Evolutionary conservation across 352 stramenopile genomes (phyloP), one percentile per base, ranked within the genome.

Genomic region (Phytophthora quininea): DNA sequence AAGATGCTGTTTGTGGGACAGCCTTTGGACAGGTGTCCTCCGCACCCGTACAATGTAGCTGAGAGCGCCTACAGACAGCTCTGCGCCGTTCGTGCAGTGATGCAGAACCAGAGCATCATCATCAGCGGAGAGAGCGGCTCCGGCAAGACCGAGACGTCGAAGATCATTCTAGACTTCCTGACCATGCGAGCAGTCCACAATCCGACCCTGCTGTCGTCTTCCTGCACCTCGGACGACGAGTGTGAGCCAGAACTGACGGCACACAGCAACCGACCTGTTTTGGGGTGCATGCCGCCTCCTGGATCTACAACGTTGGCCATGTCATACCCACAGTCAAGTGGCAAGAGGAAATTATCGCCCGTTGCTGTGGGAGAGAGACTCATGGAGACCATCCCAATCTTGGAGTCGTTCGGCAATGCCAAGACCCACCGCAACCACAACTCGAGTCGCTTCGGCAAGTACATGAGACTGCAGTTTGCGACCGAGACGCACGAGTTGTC

Each of bases 61-160:
- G 88, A 93, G 64, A 89, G 85, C 42, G 88, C 88, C 2, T 96
- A 94, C 72, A 84, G 86, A 3, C 86, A 96, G 52, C 74, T 96
- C 8, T 93, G 86, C 62, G 87, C 88, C 5, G 82, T 93, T 14
- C 81, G 83, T 15, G 86, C 86, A 2, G 86, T 92, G 15, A 94
- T 94, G 86, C 84, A 95, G 74, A 95, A 95, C 71, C 96, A 98
- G 74, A 97, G 88, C 35, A 98, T 98, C 70, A 90, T 98, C 45
- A 97, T 98, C 49, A 97, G 86, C 37, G 96, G 96, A 46, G 96
- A 98, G 65, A 97, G 83, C 27, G 95, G 95, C 10, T 96, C 94
- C 3, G 96, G 96, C 47, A 98, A 98, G 75, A 98, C 96, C 1
- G 95, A 98, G 66, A 98, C 93, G 15, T 98, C 95, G 59, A 98